These are phyloP conservation scores for Skeletonema tropicum DNA, from an alignment of 108 stramenopile genomes.

Conservation along the genomic window DNA sequence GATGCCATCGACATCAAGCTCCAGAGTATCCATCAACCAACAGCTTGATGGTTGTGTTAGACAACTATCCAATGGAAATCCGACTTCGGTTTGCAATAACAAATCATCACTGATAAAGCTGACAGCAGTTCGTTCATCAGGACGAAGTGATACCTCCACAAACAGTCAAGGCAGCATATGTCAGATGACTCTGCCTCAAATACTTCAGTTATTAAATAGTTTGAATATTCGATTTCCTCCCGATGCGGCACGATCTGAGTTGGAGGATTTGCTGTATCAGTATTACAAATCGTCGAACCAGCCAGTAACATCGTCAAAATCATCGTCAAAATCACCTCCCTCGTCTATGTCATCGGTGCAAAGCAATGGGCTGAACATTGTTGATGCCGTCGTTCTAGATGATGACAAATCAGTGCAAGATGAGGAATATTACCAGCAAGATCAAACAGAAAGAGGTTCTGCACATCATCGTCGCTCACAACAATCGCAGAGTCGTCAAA, in stretches of 20 bases:
- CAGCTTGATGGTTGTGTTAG: neutral
- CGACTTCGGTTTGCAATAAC: neutral
- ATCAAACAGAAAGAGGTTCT: neutral
- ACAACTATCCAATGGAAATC: neutral
- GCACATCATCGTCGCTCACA: neutral
- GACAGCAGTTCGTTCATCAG: neutral
- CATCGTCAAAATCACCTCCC: neutral
- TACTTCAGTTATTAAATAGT: conserved; percentile 21
- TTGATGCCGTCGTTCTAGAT: conserved; percentile 28
- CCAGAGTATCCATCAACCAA: no score
- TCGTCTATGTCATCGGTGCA: neutral
- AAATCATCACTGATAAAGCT: neutral
- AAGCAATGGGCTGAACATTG: neutral
- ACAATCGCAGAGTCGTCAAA: neutral
- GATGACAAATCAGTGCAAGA: neutral
- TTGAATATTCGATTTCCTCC: conserved; percentile 37
- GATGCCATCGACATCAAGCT: neutral
- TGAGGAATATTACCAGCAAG: neutral
- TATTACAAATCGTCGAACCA: neutral
- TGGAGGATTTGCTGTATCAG: conserved; percentile 21
- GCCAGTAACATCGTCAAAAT: neutral
- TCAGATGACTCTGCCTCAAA: conserved; percentile 13
- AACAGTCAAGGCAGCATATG: neutral
- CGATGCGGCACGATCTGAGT: conserved; percentile 15
- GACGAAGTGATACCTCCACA: neutral